phyloP scores from a whole-genome alignment of 2,329 filamentous ascomycete genomes.

The Penicillium sp. region DNA sequence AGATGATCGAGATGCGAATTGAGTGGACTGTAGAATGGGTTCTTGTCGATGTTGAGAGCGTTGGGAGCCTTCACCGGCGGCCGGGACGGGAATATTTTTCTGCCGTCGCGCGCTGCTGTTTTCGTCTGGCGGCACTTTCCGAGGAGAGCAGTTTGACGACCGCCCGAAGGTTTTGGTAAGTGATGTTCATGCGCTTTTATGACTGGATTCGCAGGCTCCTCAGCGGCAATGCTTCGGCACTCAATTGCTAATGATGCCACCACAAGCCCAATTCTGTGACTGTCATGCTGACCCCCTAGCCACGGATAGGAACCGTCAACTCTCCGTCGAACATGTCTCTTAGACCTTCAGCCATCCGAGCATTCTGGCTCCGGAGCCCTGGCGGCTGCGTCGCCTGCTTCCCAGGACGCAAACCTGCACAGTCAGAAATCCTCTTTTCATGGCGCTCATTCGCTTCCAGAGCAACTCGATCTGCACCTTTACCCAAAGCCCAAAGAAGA shows the following conservation, averaged over 20 bases:
- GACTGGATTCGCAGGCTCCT: too few relatives aligned
- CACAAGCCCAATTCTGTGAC: neutral
- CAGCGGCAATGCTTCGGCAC: neutral
- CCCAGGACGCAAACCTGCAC: slow-evolving; percentile 12
- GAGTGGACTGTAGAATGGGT: slow-evolving; percentile 9
- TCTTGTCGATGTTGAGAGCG: slow-evolving; percentile 30
- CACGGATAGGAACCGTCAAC: slow-evolving; percentile 6
- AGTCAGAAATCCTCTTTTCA: slow-evolving; percentile 11
- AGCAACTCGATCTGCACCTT: slow-evolving; percentile 19
- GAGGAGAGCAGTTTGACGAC: slow-evolving; percentile 19
- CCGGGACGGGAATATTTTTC: slow-evolving; percentile 39
- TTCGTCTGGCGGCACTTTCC: slow-evolving; percentile 18
- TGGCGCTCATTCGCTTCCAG: slow-evolving; percentile 29
- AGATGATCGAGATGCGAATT: slow-evolving; percentile 7
- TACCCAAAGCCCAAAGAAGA: slow-evolving; percentile 9
- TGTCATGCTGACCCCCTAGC: slow-evolving; percentile 9
- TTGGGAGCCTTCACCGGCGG: slow-evolving; percentile 36
- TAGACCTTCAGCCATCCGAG: slow-evolving; percentile 23
- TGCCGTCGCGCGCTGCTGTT: slow-evolving; percentile 23
- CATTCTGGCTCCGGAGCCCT: slow-evolving; percentile 24
- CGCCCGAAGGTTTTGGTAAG: slow-evolving; percentile 13
- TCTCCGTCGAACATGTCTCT: slow-evolving; percentile 24
- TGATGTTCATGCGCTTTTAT: neutral
- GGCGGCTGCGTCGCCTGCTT: slow-evolving; percentile 12
- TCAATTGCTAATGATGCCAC: neutral